Conservation (phyloP, 192 early-diverging fungal genomes). For the Coemansia sp. region DNA sequence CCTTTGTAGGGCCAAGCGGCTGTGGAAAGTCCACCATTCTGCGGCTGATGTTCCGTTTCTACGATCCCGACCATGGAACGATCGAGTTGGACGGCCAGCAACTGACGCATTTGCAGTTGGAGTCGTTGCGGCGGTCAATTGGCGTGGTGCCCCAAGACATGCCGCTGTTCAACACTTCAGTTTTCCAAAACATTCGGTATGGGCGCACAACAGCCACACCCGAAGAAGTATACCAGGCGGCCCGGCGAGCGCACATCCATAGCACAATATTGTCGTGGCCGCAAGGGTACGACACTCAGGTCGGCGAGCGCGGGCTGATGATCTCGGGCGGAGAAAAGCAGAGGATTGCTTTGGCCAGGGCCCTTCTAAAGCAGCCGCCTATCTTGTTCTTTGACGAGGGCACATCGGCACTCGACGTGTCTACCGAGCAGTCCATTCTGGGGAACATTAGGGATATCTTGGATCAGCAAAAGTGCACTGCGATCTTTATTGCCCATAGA, state of each 20-base stretch:
- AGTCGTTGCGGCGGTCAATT: conserved; percentile 73
- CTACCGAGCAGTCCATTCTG: conserved; percentile 70
- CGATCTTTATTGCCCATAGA: conserved; percentile 93
- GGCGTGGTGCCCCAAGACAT: conserved; percentile 92
- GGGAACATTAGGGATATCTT: conserved; percentile 84
- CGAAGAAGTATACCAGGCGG: conserved; percentile 64
- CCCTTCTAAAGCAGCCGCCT: conserved; percentile 56
- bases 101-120: conserved; percentile 72
- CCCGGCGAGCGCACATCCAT: conserved; percentile 62
- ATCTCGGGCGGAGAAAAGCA: conserved; percentile 74
- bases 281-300: conserved; percentile 63
- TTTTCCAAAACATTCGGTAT: conserved; percentile 92
- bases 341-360: conserved; percentile 56
- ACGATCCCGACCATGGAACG: conserved; percentile 77
- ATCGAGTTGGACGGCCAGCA: conserved; percentile 87
- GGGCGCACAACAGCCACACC: conserved; percentile 67
- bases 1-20: conserved; percentile 92
- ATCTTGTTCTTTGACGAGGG: conserved; percentile 67
- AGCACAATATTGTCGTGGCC: conserved; percentile 60
- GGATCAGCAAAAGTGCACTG: conserved; percentile 65
- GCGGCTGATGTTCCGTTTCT: conserved; percentile 90
- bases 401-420: conserved; percentile 62
- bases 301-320: conserved; percentile 71
- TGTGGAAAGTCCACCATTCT: conserved; percentile 88
- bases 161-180: conserved; percentile 88